Evolutionary conservation across 2,329 filamentous ascomycete species (phyloP).

Genomic region (Mycosphaerella arachidis): DNA sequence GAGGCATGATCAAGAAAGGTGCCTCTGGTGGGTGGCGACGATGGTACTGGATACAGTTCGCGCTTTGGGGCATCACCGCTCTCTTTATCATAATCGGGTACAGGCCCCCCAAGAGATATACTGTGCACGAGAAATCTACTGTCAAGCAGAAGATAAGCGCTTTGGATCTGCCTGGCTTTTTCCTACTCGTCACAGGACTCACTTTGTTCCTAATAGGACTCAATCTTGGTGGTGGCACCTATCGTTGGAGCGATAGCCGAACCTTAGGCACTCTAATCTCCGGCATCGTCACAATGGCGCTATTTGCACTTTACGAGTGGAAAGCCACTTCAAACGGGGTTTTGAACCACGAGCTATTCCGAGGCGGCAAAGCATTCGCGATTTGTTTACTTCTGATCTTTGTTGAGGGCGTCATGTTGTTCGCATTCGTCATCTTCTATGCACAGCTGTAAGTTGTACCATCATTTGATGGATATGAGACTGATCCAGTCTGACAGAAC

Average conservation of each 20-base stretch:
- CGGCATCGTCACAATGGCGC: conserved; percentile 31
- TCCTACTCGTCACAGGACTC: conserved; percentile 18
- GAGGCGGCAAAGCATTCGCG: conserved; percentile 8
- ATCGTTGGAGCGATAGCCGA: conserved; percentile 32
- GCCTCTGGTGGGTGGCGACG: conserved; percentile 13
- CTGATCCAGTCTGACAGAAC: conserved; percentile 1
- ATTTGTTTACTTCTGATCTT: conserved; percentile 16
- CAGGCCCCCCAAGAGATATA: conserved; percentile 15
- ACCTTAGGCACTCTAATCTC: conserved; percentile 32
- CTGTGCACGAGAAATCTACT: conserved; percentile 7
- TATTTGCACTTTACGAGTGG: conserved; percentile 27
- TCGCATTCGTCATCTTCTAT: conserved; percentile 17
- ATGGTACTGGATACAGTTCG: conserved; percentile 19
- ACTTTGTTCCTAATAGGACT: conserved; percentile 26
- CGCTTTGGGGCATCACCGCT: conserved; percentile 13
- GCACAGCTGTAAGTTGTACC: conserved; percentile 10
- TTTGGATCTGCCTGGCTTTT: conserved; percentile 19
- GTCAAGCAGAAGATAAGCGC: conserved; percentile 11
- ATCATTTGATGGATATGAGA: not conserved
- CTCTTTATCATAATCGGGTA: conserved; percentile 17
- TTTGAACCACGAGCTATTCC: conserved; percentile 17
- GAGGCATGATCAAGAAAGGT: conserved; percentile 5
- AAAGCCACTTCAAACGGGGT: conserved; percentile 17
- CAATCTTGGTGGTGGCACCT: conserved; percentile 31
- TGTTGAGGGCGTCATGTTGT: conserved; percentile 18